Percentiles rank a stretch among this genome's conserved stretches.
phyloP scores from a whole-genome alignment of 1,284 basidiomycete species.

The Sphaerobolus stellatus region DNA sequence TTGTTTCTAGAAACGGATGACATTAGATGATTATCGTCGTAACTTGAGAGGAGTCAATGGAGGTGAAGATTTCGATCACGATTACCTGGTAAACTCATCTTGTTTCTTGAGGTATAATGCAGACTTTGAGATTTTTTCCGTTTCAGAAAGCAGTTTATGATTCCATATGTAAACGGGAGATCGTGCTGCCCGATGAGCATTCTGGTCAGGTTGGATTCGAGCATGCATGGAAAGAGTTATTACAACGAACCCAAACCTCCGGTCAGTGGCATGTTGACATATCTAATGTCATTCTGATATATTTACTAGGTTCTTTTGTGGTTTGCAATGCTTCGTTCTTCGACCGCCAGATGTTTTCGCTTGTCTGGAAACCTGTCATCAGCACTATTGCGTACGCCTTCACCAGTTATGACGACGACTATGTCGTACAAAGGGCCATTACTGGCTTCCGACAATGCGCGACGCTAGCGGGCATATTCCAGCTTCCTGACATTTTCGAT shows the following conservation, averaged over 20 bases:
- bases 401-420: slow-evolving; percentile 94
- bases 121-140: neutral
- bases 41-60: slow-evolving; percentile 95
- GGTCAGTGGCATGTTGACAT: slow-evolving; percentile 46
- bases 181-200: slow-evolving; percentile 98
- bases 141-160: slow-evolving; percentile 85
- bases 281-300: neutral
- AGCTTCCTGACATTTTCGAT: slow-evolving; percentile 94
- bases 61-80: slow-evolving; percentile 78
- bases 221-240: slow-evolving; percentile 97
- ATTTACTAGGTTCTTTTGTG: slow-evolving; percentile 65
- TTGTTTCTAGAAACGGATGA: slow-evolving; percentile 83
- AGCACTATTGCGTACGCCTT: slow-evolving; percentile 92
- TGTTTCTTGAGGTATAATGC: neutral
- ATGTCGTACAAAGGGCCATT: slow-evolving; percentile 92
- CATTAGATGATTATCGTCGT: slow-evolving; percentile 89
- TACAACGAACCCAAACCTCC: slow-evolving; percentile 77
- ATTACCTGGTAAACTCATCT: slow-evolving; percentile 67
- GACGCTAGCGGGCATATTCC: slow-evolving; percentile 86
- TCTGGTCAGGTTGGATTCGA: slow-evolving; percentile 97
- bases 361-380: slow-evolving; percentile 89
- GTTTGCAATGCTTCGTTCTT: slow-evolving; percentile 78
- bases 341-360: slow-evolving; percentile 91
- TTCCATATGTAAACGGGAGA: slow-evolving; percentile 91
- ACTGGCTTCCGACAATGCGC: slow-evolving; percentile 96